A percentile compares a stretch with the other conserved stretches of the same genome.
Evolutionary conservation across 306 rosid genomes (phyloP).

Genomic region (Cucurbita argyrosperma): DNA sequence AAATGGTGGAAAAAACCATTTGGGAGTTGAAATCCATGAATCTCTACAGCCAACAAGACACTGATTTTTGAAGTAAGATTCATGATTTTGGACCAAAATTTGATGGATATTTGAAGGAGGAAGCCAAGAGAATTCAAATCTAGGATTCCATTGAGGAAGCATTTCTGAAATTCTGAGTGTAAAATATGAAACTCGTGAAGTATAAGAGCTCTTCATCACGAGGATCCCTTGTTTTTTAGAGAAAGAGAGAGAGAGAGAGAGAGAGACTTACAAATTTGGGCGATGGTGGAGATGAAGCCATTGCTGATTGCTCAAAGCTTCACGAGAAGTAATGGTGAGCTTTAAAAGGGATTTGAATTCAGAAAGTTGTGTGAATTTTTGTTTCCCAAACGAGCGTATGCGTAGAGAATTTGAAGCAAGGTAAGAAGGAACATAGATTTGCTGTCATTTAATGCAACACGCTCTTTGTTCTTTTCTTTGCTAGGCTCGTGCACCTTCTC

Average conservation of each 20-base stretch:
- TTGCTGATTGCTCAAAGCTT: conserved; percentile 6
- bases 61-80: conserved; percentile 9
- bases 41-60: conserved; percentile 4
- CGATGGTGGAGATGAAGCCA: conserved; percentile 20
- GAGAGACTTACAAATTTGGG: neutral
- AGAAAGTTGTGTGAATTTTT: neutral
- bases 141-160: neutral
- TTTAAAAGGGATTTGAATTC: conserved; percentile 12
- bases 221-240: conserved; percentile 55
- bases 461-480: neutral
- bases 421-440: neutral
- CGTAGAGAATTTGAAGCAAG: neutral
- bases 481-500: too few relatives aligned
- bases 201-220: conserved; percentile 91
- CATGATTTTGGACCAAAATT: conserved; percentile 23
- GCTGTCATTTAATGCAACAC: neutral
- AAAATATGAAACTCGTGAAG: conserved; percentile 80
- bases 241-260: neutral
- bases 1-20: conserved; percentile 13
- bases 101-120: conserved; percentile 75
- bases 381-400: neutral
- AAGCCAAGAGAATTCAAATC: too few relatives aligned
- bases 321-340: conserved; percentile 67
- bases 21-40: conserved; percentile 41
- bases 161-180: conserved; percentile 8